phyloP scores from a whole-genome alignment of 75 land plant genomes.

The Selaginella tamariscina region DNA sequence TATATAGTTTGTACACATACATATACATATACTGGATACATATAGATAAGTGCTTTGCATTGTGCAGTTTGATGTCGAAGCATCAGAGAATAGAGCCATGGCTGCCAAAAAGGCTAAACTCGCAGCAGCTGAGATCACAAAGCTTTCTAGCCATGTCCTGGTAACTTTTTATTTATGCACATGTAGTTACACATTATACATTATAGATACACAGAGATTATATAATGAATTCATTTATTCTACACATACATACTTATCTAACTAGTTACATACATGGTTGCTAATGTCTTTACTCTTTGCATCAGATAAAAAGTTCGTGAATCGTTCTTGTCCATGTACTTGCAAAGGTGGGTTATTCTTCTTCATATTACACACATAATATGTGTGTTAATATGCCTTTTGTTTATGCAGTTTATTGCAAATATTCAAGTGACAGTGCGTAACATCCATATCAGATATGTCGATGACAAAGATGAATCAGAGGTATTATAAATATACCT shows the following conservation, averaged over 20 bases:
- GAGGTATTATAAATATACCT: constrained; percentile 22
- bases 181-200: constrained; percentile 32
- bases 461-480: constrained; percentile 35
- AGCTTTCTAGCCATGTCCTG: constrained; percentile 30
- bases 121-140: constrained; percentile 89
- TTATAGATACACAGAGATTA: no score
- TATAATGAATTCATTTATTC: background rate
- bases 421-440: constrained; percentile 69
- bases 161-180: background rate
- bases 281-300: background rate
- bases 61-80: constrained; percentile 64
- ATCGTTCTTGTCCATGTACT: constrained; percentile 62
- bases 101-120: constrained; percentile 97
- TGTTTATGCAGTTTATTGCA: constrained; percentile 59
- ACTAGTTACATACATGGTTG: background rate
- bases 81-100: constrained; percentile 61
- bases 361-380: background rate
- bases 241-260: background rate
- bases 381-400: background rate
- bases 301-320: constrained; percentile 56
- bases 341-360: constrained; percentile 47
- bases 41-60: background rate
- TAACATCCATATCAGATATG: constrained; percentile 53
- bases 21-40: background rate
- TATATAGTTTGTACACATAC: background rate